A percentile compares a stretch with the other conserved stretches of the same genome.
phyloP scores from a whole-genome alignment of 2,329 filamentous ascomycete species.

The Cytospora schulzeri region DNA sequence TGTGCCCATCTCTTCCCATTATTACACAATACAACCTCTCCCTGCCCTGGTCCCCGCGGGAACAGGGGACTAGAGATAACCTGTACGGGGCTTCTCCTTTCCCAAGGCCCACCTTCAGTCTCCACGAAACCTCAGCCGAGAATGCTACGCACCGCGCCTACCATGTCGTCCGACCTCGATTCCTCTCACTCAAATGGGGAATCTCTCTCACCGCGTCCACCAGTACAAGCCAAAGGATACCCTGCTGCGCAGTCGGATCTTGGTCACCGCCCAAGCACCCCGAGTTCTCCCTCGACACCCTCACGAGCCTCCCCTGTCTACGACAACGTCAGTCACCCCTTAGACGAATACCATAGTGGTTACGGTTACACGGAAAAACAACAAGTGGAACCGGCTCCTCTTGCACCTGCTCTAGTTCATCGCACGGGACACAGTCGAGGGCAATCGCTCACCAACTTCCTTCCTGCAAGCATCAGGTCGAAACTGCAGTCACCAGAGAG shows the following conservation, averaged over 20 bases:
- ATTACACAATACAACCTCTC: conserved; percentile 28
- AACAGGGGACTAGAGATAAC: conserved; percentile 25
- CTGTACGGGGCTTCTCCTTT: conserved; percentile 30
- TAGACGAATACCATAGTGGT: conserved; percentile 40
- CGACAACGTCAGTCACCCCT: conserved; percentile 23
- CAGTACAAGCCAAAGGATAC: conserved; percentile 8
- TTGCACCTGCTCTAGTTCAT: conserved; percentile 18
- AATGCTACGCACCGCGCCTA: conserved; percentile 40
- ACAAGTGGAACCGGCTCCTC: conserved; percentile 27
- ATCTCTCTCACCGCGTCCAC: conserved; percentile 27
- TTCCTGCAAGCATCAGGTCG: conserved; percentile 36
- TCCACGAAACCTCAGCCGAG: conserved; percentile 41
- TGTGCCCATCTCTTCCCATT: background rate
- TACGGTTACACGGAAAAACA: conserved; percentile 34
- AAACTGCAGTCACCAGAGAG: conserved; percentile 35
- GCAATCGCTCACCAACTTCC: conserved; percentile 41
- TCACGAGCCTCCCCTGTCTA: conserved; percentile 15
- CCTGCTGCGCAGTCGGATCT: conserved; percentile 19
- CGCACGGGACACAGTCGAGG: conserved; percentile 37
- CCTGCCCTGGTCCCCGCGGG: conserved; percentile 19
- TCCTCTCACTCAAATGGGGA: conserved; percentile 30
- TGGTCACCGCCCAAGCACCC: conserved; percentile 3
- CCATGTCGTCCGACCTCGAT: conserved; percentile 31
- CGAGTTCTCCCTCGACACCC: conserved; percentile 12
- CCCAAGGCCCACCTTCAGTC: conserved; percentile 26